Base-by-base conservation (phyloP, 1,284 basidiomycete species). In the Ceratorhiza oryzae-sativae region DNA sequence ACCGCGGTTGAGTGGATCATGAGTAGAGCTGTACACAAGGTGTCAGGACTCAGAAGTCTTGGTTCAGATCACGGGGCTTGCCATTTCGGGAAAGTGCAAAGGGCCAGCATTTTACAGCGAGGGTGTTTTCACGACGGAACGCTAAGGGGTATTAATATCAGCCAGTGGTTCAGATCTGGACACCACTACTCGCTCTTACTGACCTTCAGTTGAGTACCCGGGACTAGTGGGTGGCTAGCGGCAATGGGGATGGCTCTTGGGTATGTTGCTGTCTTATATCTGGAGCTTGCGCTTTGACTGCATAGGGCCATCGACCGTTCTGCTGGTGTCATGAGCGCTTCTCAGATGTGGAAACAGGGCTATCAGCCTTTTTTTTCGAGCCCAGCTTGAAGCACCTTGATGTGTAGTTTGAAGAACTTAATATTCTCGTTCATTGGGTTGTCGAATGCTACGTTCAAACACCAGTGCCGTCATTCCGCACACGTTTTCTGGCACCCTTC, bases 1-100 rank as follows among this genome's bases (percentile, higher is more conserved):
- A 48, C 75, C 73, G 73, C 75, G 56, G 75, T 74, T 53, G 71
- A 71, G 23, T n/a, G 25, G 23, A 65, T 62, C n/a, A 20, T 27
- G 12, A 32, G 13, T 53, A 2, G 18, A 15, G 1, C 32, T 32
- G 10, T 15, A 41, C 3, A 18, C 20, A 32, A 58, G 34, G 2
- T 18, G 56, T 39, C n/a, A 34, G 27, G 3, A 32, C n/a, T 18
- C n/a, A 58, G 34, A 20, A 32, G 1, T 36, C 23, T 10, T 32
- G 23, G 12, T 34, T 12, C n/a, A n/a, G 30, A 46, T 51, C 62
- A 67, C 63, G 49, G 39, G 51, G 45, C 63, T 25, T 27, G 45
- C 63, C 63, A 34, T 42, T 32, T 55, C 12, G 15, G 4, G 34
- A 3, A 20, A 25, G 63, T 67, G 51, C 5, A 67, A 67, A 67